phyloP scores from a whole-genome alignment of 2,329 filamentous ascomycete species.

The Alternaria arborescens region DNA sequence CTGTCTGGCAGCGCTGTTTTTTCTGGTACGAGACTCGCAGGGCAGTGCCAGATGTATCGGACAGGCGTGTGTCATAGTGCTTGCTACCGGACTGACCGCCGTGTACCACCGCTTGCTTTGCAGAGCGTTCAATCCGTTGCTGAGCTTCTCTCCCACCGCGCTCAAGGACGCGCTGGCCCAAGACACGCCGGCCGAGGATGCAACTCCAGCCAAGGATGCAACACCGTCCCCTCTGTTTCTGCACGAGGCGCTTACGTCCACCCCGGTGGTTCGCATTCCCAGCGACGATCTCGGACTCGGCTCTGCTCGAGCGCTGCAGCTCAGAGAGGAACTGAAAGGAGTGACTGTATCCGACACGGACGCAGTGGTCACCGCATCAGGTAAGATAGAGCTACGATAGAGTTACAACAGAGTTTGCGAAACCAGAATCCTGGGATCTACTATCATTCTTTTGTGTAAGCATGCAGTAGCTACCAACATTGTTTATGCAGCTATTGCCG shows the following conservation, averaged over 20 bases:
- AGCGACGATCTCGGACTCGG: background rate
- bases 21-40: conserved; percentile 16
- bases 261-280: conserved; percentile 1
- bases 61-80: conserved; percentile 11
- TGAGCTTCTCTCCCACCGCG: conserved; percentile 13
- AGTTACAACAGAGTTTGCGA: background rate
- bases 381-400: background rate
- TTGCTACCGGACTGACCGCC: conserved; percentile 11
- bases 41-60: conserved; percentile 10
- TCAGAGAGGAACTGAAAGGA: conserved; percentile 5
- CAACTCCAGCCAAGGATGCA: conserved; percentile 1
- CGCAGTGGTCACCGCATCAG: background rate
- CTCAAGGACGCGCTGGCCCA: conserved; percentile 1
- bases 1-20: conserved; percentile 16
- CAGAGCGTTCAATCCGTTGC: conserved; percentile 14
- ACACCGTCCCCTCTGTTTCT: conserved; percentile 1
- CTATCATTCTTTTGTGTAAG: background rate
- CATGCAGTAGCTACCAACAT: background rate
- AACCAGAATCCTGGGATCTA: background rate
- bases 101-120: conserved; percentile 19
- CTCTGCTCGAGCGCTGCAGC: conserved; percentile 1
- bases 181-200: too few species aligned
- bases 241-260: conserved; percentile 8
- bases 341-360: conserved; percentile 3
- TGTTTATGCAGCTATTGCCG: background rate